Conservation (phyloP, 495 filamentous ascomycete species). For the Aspergillus coremiiformis region DNA sequence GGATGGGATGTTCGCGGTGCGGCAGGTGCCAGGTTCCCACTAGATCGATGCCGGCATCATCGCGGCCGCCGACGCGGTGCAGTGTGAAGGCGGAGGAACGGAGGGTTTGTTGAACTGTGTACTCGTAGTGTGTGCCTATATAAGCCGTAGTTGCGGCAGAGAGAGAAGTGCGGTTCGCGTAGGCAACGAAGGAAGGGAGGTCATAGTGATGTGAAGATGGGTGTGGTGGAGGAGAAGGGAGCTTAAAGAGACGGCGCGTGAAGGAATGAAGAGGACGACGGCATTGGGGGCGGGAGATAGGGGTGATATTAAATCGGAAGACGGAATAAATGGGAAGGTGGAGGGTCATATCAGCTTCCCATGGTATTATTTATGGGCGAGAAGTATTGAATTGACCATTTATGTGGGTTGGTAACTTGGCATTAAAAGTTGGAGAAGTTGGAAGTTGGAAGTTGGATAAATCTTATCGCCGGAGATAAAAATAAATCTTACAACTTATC, state of each 20-base stretch:
- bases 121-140: constrained; percentile 57
- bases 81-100: constrained; percentile 57
- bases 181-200: constrained; percentile 62
- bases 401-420: neutral
- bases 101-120: constrained; percentile 61
- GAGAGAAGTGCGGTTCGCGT: constrained; percentile 49
- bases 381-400: neutral
- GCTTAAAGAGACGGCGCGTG: constrained; percentile 36
- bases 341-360: constrained; percentile 2
- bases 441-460: neutral
- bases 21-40: constrained; percentile 71
- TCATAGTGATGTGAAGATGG: constrained; percentile 53
- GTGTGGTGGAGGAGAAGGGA: constrained; percentile 33
- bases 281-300: constrained; percentile 17
- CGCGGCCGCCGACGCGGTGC: constrained; percentile 61
- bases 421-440: neutral
- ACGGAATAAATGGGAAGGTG: constrained; percentile 1
- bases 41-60: constrained; percentile 79
- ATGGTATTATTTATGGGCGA: neutral
- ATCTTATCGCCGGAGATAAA: neutral
- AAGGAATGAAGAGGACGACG: constrained; percentile 25
- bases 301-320: constrained; percentile 7
- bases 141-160: constrained; percentile 33
- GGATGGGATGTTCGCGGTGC: constrained; percentile 37
- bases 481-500: constrained; percentile 4